Conservation (phyloP, 169 alveolate genomes). For the Theileria equi region DNA sequence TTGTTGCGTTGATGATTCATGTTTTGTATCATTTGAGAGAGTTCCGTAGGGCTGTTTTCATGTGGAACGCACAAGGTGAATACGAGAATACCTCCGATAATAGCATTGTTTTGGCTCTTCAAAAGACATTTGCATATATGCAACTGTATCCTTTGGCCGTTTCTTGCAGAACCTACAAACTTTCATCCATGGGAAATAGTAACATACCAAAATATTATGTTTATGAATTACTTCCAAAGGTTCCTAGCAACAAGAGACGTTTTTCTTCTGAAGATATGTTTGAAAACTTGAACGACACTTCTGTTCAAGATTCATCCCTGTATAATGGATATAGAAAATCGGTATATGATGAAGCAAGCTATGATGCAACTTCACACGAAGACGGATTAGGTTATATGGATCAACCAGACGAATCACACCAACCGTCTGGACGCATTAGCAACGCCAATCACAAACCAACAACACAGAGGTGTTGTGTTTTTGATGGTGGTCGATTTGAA, state of each 20-base stretch:
- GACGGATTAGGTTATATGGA: too few species aligned
- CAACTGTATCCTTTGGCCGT: slow-evolving; percentile 81
- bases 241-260: slow-evolving; percentile 13
- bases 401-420: too few species aligned
- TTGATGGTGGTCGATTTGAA: slow-evolving; percentile 64
- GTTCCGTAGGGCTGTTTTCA: slow-evolving; percentile 74
- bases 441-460: not conserved
- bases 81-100: slow-evolving; percentile 38
- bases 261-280: not conserved
- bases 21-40: slow-evolving; percentile 76
- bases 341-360: not conserved
- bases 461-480: slow-evolving; percentile 25
- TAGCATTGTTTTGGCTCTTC: slow-evolving; percentile 77
- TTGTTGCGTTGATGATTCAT: slow-evolving; percentile 68
- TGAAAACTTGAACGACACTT: not conserved
- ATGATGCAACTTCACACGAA: not conserved
- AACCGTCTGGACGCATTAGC: not conserved
- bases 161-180: slow-evolving; percentile 61
- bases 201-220: slow-evolving; percentile 50
- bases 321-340: slow-evolving; percentile 3
- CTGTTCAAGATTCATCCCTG: not conserved
- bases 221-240: slow-evolving; percentile 50
- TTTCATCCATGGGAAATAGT: slow-evolving; percentile 30
- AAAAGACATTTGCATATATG: slow-evolving; percentile 82
- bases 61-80: slow-evolving; percentile 58